Conservation (phyloP, 2,329 filamentous ascomycete species). For the Thyridium curvatum region DNA sequence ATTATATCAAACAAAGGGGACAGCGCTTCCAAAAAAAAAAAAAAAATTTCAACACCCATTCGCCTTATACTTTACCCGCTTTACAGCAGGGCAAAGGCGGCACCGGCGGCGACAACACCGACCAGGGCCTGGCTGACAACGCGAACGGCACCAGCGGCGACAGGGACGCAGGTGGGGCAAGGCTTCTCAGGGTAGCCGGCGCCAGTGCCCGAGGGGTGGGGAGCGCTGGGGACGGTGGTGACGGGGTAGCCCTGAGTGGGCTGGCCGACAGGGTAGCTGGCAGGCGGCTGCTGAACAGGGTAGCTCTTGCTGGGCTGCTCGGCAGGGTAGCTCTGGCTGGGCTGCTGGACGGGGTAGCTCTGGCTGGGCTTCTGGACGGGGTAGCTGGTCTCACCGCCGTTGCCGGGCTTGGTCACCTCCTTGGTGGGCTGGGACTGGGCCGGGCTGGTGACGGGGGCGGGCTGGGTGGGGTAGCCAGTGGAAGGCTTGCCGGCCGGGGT, state of each 20-base stretch:
- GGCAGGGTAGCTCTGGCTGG: too few relatives aligned
- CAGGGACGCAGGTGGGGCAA: not conserved
- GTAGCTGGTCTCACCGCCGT: too few relatives aligned
- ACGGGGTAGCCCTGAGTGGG: not conserved
- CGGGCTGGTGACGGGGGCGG: not conserved
- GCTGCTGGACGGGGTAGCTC: too few relatives aligned
- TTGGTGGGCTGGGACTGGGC: not conserved
- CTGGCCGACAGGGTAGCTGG: not conserved
- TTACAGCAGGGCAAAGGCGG: conserved; percentile 1
- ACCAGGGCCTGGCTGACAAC: not conserved
- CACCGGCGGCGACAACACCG: not conserved
- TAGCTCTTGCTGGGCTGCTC: too few relatives aligned
- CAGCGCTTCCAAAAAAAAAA: not conserved
- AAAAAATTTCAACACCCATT: too few relatives aligned
- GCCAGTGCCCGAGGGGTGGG: not conserved
- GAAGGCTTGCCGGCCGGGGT: conserved; percentile 2
- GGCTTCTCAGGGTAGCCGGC: not conserved
- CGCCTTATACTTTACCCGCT: too few relatives aligned
- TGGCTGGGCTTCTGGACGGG: too few relatives aligned
- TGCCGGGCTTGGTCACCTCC: too few relatives aligned
- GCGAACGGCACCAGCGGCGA: conserved; percentile 1
- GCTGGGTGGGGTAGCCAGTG: not conserved
- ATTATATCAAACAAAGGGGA: not conserved
- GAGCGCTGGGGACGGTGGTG: not conserved
- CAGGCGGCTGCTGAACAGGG: not conserved